These are phyloP conservation scores for Dinochytrium kinnereticum DNA, from an alignment of 371 early-diverging fungal genomes.

Conservation along the genomic window DNA sequence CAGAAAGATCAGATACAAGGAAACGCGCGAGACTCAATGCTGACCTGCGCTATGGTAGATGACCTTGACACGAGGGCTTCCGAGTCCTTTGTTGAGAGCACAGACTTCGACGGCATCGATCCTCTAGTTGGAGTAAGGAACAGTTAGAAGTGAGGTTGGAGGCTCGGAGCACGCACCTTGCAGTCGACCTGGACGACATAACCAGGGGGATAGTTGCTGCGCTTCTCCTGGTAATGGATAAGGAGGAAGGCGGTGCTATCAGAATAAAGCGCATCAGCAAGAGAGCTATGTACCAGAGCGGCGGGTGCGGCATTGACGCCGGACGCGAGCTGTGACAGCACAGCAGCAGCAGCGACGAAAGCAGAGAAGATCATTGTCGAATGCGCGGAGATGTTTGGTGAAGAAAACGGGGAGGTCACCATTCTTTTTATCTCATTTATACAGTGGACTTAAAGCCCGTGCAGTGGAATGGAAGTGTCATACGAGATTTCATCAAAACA, in stretches of 20 bases:
- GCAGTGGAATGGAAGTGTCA: too few species aligned
- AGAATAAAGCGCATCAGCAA: too few species aligned
- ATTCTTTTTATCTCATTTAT: too few species aligned
- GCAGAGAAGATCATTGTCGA: not conserved
- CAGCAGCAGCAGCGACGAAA: not conserved
- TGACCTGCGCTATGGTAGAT: not conserved
- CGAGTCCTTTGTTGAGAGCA: constrained; percentile 5
- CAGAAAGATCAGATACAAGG: too few species aligned
- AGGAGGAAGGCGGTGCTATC: too few species aligned
- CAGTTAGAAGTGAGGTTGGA: too few species aligned
- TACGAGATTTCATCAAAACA: too few species aligned
- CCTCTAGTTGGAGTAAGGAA: too few species aligned
- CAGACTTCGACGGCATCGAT: constrained; percentile 16
- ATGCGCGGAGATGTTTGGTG: too few species aligned
- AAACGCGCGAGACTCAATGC: too few species aligned
- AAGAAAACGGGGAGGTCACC: too few species aligned
- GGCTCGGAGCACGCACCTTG: not conserved
- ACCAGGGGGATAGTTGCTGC: constrained; percentile 19
- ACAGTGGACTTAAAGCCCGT: too few species aligned
- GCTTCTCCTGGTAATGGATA: not conserved
- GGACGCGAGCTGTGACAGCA: not conserved
- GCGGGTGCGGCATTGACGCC: not conserved
- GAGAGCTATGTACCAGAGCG: not conserved
- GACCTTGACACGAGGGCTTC: constrained; percentile 9
- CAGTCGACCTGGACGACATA: constrained; percentile 10